These are phyloP conservation scores for Parietaria judaica DNA, from an alignment of 306 rosid genomes.

Conservation along the genomic window DNA sequence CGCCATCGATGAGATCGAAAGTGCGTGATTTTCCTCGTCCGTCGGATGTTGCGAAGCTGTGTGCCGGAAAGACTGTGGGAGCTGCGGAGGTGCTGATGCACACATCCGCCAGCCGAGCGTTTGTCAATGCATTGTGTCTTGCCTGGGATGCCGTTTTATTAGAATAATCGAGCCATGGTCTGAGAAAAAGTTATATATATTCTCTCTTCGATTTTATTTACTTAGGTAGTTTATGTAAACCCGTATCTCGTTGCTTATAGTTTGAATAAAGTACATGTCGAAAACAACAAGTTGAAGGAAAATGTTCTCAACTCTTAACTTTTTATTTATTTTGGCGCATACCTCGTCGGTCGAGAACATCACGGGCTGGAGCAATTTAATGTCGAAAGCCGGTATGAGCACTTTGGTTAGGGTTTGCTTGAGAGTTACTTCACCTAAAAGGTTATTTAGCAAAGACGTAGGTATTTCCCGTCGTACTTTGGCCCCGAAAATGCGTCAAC, in stretches of 20 bases:
- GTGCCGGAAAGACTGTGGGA: constrained; percentile 34
- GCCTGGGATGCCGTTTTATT: constrained; percentile 12
- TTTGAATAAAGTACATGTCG: not conserved
- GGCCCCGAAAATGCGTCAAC: constrained; percentile 20
- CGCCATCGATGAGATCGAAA: constrained; percentile 39
- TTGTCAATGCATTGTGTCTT: constrained; percentile 17
- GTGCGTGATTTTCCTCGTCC: constrained; percentile 12
- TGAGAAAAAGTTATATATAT: too few species aligned
- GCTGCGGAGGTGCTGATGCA: constrained; percentile 44
- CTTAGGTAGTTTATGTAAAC: too few species aligned
- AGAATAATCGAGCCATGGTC: too few species aligned
- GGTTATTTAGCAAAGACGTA: constrained; percentile 14
- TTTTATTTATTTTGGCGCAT: not conserved
- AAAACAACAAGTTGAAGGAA: not conserved
- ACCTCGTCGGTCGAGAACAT: constrained; percentile 35
- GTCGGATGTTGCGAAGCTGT: constrained; percentile 25
- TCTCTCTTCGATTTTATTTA: too few species aligned
- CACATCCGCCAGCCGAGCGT: constrained; percentile 28
- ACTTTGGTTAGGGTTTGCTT: constrained; percentile 28
- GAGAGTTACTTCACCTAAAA: constrained; percentile 30
- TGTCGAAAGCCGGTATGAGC: constrained; percentile 33
- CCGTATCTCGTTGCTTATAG: not conserved
- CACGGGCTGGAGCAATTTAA: constrained; percentile 34
- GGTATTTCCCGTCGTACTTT: constrained; percentile 32
- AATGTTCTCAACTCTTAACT: not conserved